Evolutionary conservation across 78 protist species (phyloP).

Genomic region (Dictyostelium capitatum): DNA sequence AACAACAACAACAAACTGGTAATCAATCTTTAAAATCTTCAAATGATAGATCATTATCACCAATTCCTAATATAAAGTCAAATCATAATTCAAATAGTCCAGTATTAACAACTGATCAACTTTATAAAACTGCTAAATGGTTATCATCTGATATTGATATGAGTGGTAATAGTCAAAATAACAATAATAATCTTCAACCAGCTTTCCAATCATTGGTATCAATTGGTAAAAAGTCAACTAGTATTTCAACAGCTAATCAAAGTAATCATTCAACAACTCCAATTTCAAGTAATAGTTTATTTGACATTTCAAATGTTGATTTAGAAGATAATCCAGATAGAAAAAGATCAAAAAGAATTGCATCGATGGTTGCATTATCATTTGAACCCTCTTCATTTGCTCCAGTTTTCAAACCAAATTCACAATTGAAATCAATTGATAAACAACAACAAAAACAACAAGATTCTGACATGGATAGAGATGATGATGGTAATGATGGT

Average conservation of each 20-base stretch:
- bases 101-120: slow-evolving; percentile 78
- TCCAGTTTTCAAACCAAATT: slow-evolving; percentile 68
- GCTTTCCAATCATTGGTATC: slow-evolving; percentile 20
- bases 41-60: neutral
- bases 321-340: slow-evolving; percentile 24
- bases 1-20: neutral
- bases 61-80: neutral
- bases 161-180: neutral
- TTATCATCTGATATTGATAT: slow-evolving; percentile 14
- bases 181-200: slow-evolving; percentile 16
- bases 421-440: slow-evolving; percentile 8
- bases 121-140: slow-evolving; percentile 78
- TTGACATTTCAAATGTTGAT: neutral
- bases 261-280: slow-evolving; percentile 32
- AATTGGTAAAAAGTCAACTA: slow-evolving; percentile 1
- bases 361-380: slow-evolving; percentile 72
- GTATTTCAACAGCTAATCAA: slow-evolving; percentile 18
- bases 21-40: neutral
- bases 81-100: slow-evolving; percentile 62
- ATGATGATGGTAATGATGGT: slow-evolving; percentile 21
- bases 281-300: slow-evolving; percentile 15
- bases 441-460: neutral
- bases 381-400: slow-evolving; percentile 56
- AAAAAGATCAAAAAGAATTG: slow-evolving; percentile 53
- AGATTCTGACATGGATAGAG: neutral